Base-by-base conservation (phyloP, 805 yeast species). In the Ogataea glucozyma region DNA sequence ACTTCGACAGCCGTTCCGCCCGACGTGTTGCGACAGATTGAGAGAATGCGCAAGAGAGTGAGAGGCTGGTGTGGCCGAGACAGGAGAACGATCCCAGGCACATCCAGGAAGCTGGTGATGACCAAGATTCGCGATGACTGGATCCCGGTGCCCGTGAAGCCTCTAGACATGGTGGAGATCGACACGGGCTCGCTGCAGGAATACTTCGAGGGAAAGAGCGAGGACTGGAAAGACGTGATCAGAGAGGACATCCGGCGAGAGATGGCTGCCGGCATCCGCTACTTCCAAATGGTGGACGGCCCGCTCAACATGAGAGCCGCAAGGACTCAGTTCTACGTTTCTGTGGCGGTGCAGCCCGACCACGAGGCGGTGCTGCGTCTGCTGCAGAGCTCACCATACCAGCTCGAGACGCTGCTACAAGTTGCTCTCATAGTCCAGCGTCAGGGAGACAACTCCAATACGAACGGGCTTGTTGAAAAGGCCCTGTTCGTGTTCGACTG, bases 11-110 rank as follows among this genome's bases (percentile, higher is more conserved):
- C 83, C 26, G 75, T 80, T 0, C 75, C 85, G 0, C 91, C 90
- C 0, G 89, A 83, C 47, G 75, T 79, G 14, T 61, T 85, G 43
- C 76, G 72, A 38, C 87, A 82, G 54, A 76, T 83, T 51, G 83
- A 79, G 53, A 72, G 73, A 62, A 48, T 73, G 64, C 73, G 78
- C 6, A 69, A 73, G 41, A 59, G 75, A n/a, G 79, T 86, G 1
- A 72, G 86, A 53, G 89, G 88, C 18, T 88, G 96, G 96, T 85
- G 88, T 33, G 95, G 95, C 0, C 76, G 78, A 48, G 95, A 87
- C 55, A 78, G 82, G 48, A 65, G 84, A 36, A 67, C 79, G 5
- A 77, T 86, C 3, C 96, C 96, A 0, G 91, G 91, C 20, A 78
- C 87, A 1, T 64, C 79, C 0, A 72, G 88, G 48, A 84, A 85